These are phyloP conservation scores for Linnemannia schmuckeri DNA, from an alignment of 192 early-diverging fungal genomes.

Conservation along the genomic window DNA sequence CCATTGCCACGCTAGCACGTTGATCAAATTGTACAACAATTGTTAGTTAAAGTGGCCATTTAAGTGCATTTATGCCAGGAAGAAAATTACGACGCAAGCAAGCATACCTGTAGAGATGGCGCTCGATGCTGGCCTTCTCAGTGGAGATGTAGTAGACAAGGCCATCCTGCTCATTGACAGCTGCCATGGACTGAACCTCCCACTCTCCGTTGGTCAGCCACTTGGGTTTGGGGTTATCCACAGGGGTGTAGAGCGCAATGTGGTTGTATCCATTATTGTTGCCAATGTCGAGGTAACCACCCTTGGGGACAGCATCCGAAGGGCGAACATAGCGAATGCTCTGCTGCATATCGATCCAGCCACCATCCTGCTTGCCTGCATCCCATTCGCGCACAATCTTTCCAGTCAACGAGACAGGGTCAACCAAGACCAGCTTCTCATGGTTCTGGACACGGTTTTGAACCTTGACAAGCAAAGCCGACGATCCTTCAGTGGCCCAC, in stretches of 20 bases:
- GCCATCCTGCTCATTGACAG: constrained; percentile 46
- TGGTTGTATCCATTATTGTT: constrained; percentile 78
- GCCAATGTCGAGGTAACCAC: constrained; percentile 75
- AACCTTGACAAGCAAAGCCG: constrained; percentile 76
- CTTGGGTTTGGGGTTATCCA: constrained; percentile 59
- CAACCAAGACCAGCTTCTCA: constrained; percentile 73
- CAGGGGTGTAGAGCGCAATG: constrained; percentile 73
- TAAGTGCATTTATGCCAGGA: background rate
- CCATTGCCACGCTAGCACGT: constrained; percentile 53
- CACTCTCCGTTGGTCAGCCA: constrained; percentile 78
- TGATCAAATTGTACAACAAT: constrained; percentile 28
- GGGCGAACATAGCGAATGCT: constrained; percentile 56
- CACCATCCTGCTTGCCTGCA: constrained; percentile 72
- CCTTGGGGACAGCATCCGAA: constrained; percentile 29
- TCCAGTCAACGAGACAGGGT: constrained; percentile 53
- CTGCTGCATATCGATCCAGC: constrained; percentile 78
- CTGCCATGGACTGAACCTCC: constrained; percentile 73
- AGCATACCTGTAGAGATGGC: constrained; percentile 44
- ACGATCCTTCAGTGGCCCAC: constrained; percentile 80
- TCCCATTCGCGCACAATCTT: constrained; percentile 71
- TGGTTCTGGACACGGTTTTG: constrained; percentile 95
- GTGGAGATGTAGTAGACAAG: constrained; percentile 49
- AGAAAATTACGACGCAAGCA: background rate
- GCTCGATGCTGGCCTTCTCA: constrained; percentile 41
- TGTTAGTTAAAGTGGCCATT: background rate